A percentile compares a stretch with the other conserved stretches of the same genome.
Conservation (phyloP, 768 basidiomycete genomes). For the Amanita jacksonii region DNA sequence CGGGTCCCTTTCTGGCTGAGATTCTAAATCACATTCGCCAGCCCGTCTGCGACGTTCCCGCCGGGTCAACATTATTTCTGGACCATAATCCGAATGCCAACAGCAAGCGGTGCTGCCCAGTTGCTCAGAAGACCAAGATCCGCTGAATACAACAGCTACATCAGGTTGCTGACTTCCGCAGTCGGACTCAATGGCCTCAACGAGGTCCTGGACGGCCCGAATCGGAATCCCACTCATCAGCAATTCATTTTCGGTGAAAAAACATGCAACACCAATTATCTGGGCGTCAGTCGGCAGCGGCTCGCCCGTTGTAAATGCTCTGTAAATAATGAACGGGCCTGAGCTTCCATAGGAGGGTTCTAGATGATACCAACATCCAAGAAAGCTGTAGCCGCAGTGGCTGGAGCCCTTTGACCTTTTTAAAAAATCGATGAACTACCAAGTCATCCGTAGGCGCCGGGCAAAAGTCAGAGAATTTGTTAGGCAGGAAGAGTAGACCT, state of each 20-base stretch:
- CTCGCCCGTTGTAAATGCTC: constrained; percentile 40
- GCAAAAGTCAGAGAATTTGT: background rate
- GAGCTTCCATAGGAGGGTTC: background rate
- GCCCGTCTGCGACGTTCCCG: constrained; percentile 25
- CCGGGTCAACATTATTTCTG: constrained; percentile 29
- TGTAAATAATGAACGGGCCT: constrained; percentile 15
- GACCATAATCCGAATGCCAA: background rate
- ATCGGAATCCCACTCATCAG: background rate
- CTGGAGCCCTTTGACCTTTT: constrained; percentile 48
- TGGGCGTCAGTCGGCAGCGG: constrained; percentile 25
- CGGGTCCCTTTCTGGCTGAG: no score
- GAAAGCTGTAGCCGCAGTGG: constrained; percentile 51
- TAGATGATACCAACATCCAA: constrained; percentile 46
- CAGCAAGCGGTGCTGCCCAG: background rate
- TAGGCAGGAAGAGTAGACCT: background rate
- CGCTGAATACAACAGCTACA: background rate
- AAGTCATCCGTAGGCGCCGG: background rate
- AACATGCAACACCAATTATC: constrained; percentile 19
- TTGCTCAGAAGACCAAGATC: background rate
- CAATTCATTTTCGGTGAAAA: constrained; percentile 11
- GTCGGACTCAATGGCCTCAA: background rate
- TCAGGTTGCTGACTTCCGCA: background rate
- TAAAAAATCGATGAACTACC: constrained; percentile 26
- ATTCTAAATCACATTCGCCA: constrained; percentile 7
- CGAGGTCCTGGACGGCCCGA: background rate